Conservation (phyloP, 2,329 filamentous ascomycete genomes). For the Coniochaeta sp. region DNA sequence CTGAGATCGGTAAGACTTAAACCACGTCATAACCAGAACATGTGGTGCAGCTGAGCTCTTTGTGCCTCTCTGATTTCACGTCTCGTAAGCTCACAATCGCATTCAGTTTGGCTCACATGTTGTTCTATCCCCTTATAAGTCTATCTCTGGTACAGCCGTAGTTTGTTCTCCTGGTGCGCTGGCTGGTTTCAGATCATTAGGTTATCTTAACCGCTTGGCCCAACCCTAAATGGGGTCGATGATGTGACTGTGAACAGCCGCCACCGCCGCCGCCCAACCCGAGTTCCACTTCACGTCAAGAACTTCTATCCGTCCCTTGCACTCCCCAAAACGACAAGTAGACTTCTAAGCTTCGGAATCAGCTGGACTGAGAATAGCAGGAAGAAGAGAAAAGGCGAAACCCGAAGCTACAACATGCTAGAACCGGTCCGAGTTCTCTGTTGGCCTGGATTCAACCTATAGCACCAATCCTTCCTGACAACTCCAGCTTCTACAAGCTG, state of each 20-base stretch:
- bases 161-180: background rate
- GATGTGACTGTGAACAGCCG: background rate
- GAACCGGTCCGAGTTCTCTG: background rate
- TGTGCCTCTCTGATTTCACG: background rate
- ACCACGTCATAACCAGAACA: background rate
- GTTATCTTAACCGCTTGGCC: background rate
- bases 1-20: background rate
- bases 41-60: background rate
- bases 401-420: background rate
- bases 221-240: background rate
- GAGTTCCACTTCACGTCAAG: background rate
- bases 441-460: background rate
- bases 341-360: background rate
- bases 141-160: background rate
- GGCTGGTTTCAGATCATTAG: background rate
- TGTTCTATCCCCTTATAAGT: background rate
- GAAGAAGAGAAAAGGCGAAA: background rate
- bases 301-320: background rate
- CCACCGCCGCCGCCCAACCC: background rate
- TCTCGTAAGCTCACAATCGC: background rate
- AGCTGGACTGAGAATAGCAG: background rate
- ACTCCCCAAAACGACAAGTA: background rate
- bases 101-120: background rate
- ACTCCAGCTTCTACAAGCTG: background rate
- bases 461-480: background rate